phyloP scores from a whole-genome alignment of 495 filamentous ascomycete species.

The Trichoderma erinaceum region DNA sequence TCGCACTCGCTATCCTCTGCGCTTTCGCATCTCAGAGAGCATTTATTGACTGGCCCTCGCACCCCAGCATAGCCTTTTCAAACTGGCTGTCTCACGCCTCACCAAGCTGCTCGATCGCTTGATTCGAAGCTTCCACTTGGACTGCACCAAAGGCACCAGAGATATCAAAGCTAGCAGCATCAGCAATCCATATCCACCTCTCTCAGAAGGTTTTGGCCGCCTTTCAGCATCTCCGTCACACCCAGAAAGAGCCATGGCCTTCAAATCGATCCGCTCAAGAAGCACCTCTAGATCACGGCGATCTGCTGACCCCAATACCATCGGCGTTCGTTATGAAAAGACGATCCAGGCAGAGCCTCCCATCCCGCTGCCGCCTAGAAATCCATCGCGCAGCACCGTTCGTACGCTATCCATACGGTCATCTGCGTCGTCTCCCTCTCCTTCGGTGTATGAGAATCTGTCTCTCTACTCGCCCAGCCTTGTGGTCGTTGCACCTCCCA shows the following conservation, averaged over 20 bases:
- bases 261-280: constrained; percentile 28
- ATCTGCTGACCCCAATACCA: constrained; percentile 41
- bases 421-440: constrained; percentile 19
- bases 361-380: constrained; percentile 43
- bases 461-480: constrained; percentile 20
- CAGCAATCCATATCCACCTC: neutral
- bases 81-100: constrained; percentile 1
- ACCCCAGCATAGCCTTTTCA: neutral
- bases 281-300: constrained; percentile 28
- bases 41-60: neutral
- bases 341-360: constrained; percentile 50
- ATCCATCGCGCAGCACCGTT: constrained; percentile 25
- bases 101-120: constrained; percentile 1
- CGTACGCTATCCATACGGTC: constrained; percentile 1
- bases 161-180: neutral
- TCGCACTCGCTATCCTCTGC: neutral
- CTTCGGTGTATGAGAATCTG: constrained; percentile 12
- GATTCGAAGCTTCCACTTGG: constrained; percentile 1
- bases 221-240: neutral
- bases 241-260: constrained; percentile 8
- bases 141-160: neutral
- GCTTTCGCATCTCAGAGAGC: neutral
- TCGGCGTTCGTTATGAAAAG: constrained; percentile 51
- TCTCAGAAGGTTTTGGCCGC: neutral
- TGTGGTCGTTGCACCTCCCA: constrained; percentile 33